These are phyloP conservation scores for Cercospora canescens DNA, from an alignment of 2,329 filamentous ascomycete genomes.

Conservation along the genomic window DNA sequence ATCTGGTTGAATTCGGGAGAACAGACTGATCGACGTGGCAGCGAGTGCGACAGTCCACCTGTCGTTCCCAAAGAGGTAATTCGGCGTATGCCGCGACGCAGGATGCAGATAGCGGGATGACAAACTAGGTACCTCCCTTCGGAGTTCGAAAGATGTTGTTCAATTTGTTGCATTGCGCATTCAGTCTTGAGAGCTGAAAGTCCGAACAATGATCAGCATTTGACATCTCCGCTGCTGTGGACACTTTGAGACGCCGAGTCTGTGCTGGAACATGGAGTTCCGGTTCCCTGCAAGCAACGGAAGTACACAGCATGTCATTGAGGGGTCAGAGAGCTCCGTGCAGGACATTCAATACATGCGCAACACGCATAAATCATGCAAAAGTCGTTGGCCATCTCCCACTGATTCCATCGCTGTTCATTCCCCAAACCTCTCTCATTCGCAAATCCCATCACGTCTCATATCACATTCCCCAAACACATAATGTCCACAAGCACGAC, in stretches of 20 bases:
- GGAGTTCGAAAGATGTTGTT: not conserved
- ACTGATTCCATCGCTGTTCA: not conserved
- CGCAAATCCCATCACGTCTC: not conserved
- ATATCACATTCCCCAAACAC: not conserved
- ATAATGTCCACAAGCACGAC: not conserved
- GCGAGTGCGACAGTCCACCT: not conserved
- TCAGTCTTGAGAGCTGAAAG: too few species aligned
- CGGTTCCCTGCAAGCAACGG: not conserved
- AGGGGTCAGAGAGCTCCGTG: constrained; percentile 1
- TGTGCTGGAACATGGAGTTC: not conserved
- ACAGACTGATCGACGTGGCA: not conserved
- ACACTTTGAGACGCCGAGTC: not conserved
- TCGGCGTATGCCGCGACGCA: not conserved
- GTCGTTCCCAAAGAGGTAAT: not conserved
- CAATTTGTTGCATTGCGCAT: too few species aligned
- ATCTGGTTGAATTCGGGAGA: not conserved
- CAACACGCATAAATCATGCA: not conserved
- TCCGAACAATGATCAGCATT: too few species aligned
- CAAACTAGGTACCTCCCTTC: not conserved
- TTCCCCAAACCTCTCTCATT: not conserved
- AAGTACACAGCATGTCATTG: not conserved
- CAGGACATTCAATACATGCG: not conserved
- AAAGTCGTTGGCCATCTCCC: not conserved
- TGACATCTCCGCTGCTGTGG: not conserved
- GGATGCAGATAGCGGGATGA: not conserved